A percentile compares a stretch with the other conserved stretches of the same genome.
phyloP scores from a whole-genome alignment of 106 monocot species.

The Dendrobium officinale region DNA sequence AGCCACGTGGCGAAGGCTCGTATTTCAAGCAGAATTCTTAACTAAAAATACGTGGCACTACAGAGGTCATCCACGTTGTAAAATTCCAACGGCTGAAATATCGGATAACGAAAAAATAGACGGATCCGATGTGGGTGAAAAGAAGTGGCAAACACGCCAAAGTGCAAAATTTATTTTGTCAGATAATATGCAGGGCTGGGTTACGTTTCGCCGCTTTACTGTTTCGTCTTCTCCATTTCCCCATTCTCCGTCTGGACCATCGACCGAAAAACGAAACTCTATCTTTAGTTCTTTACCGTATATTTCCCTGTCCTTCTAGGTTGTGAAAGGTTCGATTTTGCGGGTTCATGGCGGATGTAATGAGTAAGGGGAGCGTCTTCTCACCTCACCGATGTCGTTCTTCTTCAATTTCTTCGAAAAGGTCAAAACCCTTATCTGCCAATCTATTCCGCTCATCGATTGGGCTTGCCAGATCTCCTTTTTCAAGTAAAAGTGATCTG shows the following conservation, averaged over 20 bases:
- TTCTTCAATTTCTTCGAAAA: neutral
- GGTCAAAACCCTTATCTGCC: neutral
- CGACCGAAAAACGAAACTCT: neutral
- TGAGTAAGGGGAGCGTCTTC: neutral
- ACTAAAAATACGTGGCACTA: neutral
- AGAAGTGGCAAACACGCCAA: neutral
- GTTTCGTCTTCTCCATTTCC: neutral
- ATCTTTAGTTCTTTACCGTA: too few species aligned
- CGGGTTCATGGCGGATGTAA: neutral
- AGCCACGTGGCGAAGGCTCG: too few species aligned
- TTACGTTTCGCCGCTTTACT: neutral
- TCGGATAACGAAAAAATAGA: neutral
- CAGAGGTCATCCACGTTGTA: too few species aligned
- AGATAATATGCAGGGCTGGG: neutral
- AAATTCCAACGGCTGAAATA: neutral
- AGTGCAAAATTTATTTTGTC: neutral
- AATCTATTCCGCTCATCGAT: neutral
- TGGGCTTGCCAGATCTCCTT: neutral
- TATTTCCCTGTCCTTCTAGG: neutral
- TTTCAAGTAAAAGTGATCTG: neutral
- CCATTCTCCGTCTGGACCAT: neutral
- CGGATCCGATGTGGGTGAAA: neutral
- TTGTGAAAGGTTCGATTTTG: neutral
- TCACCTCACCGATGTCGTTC: neutral
- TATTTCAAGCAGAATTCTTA: neutral